Base-by-base conservation (phyloP, 2,329 filamentous ascomycete genomes). In the Beauveria brongniartii region DNA sequence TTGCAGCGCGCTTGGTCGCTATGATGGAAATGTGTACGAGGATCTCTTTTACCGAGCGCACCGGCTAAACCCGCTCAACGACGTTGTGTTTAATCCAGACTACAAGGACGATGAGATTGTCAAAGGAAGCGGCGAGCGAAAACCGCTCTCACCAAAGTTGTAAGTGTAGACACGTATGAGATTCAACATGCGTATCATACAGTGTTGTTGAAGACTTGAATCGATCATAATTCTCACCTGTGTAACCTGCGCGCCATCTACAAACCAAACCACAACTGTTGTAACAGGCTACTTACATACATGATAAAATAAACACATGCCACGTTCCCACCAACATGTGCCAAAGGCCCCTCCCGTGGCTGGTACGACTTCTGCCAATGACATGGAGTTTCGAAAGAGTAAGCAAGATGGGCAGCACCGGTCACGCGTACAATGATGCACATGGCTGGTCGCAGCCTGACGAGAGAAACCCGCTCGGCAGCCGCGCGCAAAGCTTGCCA, bases 11-110 rank as follows among this genome's bases (percentile, higher is more conserved):
- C 72, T 92, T 44, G 89, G 89, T 1, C 78, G 88, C 1, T 82
- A 82, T 48, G 89, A 92, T 63, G 89, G 89, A 22, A 86, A 88
- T 67, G 89, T 91, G 1, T 92, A 92, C 66, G 86, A 90, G 71
- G 89, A 91, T 67, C 79, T 92, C 77, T 92, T 91, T 74, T 77
- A 85, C 68, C 77, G 89, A 16, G 89, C 89, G 0, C 86, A 83
- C 63, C 81, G 89, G 76, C 73, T 88, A 67, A 92, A 92, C 68
- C 89, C 89, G 1, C 74, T 92, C 50, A 92, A 92, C 69, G 80
- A 83, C 20, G 76, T 90, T 61, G 86, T 86, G 0, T 83, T 91
- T 61, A 87, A 92, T 66, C 87, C 88, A 1, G 89, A 91, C 70
- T 88, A 88, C 7, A 79, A 86, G 34, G 51, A 55, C 10, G 50